Evolutionary conservation across 2,329 filamentous ascomycete species (phyloP), one percentile per base, ranked within the genome.

Genomic region (Stachybotrys chlorohalonatus): DNA sequence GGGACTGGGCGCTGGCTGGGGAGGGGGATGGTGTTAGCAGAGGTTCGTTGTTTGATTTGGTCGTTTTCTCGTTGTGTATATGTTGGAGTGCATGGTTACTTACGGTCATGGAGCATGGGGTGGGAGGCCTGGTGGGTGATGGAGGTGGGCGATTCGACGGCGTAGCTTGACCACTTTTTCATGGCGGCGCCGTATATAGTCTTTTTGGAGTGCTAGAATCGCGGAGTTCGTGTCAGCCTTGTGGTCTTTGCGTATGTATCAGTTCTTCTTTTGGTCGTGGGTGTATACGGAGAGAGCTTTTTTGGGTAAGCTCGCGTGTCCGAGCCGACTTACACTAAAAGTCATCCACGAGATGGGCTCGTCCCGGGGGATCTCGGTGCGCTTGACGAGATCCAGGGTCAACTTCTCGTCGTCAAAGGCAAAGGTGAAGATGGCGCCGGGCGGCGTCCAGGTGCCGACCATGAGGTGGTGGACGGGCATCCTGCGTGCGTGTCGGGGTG

Each of bases 281-380:
- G 24, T 24, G 24, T 24, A 24, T 24, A 24, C 24, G 24, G 24
- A 24, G 24, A 24, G 24, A 24, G 24, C 2, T 24, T 24, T 24
- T 24, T 24, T 24, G 24, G 24, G 24, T 24, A 4, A 24, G 24
- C 24, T 24, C 24, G 24, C 24, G 24, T 24, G 24, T 24, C n/a
- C 24, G 24, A 32, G 32, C 47, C 17, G n/a, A 65, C 86, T 73
- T 75, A 90, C 89, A 69, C 90, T 87, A 65, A 95, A 93, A 15
- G 89, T 86, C 87, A 95, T 93, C 90, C 90, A 95, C 56, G 90
- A 95, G 61, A 95, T 94, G 7, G 90, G 89, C 72, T 95, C 89
- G 59, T 93, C 87, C 53, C 87, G 73, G 5, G 89, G 86, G 55
- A 95, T 94, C 56, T 85, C 83, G 1, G 89, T 94, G 63, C 86